Evolutionary conservation across 1,139 yeast species (phyloP).

Genomic region (Candida sp.): DNA sequence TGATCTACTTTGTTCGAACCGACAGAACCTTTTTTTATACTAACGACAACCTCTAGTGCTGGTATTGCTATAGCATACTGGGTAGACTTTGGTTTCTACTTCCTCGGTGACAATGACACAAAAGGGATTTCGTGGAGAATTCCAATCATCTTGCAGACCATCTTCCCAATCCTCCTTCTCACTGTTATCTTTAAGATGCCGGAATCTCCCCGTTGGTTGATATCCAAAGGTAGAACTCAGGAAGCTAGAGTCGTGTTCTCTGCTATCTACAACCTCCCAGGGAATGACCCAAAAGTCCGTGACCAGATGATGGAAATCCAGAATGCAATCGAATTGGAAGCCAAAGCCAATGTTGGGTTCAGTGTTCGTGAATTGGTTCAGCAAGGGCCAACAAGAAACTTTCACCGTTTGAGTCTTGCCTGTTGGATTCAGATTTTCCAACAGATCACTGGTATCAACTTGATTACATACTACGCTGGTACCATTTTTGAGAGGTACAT

Average conservation of each 20-base stretch:
- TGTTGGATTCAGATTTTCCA: conserved; percentile 51
- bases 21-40: conserved; percentile 18
- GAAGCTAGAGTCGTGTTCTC: conserved; percentile 56
- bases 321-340: conserved; percentile 31
- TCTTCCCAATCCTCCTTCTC: conserved; percentile 36
- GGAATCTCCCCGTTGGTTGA: conserved; percentile 56
- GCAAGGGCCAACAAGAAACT: conserved; percentile 47
- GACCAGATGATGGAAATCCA: conserved; percentile 36
- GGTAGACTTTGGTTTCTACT: conserved; percentile 50
- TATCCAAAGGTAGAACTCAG: conserved; percentile 38
- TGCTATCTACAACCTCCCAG: conserved; percentile 42
- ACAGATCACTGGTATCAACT: conserved; percentile 36
- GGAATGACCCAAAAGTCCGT: conserved; percentile 24
- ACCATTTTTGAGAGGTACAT: conserved; percentile 47
- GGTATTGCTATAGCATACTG: conserved; percentile 48
- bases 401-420: conserved; percentile 52
- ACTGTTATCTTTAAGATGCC: conserved; percentile 40
- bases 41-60: conserved; percentile 11
- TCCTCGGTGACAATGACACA: conserved; percentile 22
- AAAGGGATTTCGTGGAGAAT: conserved; percentile 42
- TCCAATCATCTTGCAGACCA: conserved; percentile 50
- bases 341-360: conserved; percentile 24
- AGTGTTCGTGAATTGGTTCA: conserved; percentile 29
- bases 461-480: conserved; percentile 41
- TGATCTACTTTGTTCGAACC: conserved; percentile 8